Percentiles rank a stretch among this genome's conserved stretches.
These are phyloP conservation scores for Lomentospora prolificans DNA, from an alignment of 2,329 filamentous ascomycete species.

Conservation along the genomic window DNA sequence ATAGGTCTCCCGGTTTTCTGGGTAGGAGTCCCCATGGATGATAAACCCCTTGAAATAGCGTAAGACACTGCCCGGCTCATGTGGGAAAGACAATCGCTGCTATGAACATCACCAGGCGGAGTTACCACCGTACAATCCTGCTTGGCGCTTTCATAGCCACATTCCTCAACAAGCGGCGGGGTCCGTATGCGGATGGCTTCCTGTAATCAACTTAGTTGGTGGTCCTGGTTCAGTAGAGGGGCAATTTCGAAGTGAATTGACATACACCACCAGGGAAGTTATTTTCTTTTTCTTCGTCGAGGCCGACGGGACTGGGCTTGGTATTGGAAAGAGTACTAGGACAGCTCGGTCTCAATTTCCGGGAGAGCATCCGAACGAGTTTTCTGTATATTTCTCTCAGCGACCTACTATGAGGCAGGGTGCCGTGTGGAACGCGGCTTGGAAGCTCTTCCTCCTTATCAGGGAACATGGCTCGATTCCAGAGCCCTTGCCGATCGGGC, in stretches of 20 bases:
- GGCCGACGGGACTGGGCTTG: not conserved
- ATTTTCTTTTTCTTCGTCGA: not conserved
- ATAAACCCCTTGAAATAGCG: not conserved
- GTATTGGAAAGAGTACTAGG: not conserved
- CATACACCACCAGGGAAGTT: conserved; percentile 6
- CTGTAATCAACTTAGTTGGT: no score
- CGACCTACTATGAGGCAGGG: no score
- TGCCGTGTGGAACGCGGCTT: no score
- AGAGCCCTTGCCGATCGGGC: no score
- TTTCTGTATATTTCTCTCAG: no score
- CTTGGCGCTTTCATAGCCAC: not conserved
- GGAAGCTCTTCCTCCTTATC: no score
- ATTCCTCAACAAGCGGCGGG: conserved; percentile 1
- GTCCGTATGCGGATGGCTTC: conserved; percentile 3
- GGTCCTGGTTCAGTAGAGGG: no score
- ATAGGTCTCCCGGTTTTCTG: no score
- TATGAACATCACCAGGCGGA: conserved; percentile 4
- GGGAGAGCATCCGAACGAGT: not conserved
- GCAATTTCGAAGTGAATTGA: not conserved
- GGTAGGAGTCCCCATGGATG: no score
- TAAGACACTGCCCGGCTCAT: not conserved
- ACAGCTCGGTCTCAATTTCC: not conserved
- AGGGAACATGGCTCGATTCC: no score
- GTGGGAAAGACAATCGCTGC: not conserved
- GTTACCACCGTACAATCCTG: not conserved